Base-by-base conservation (phyloP, 257 asterid genomes). In the Galeopsis tetrahit region DNA sequence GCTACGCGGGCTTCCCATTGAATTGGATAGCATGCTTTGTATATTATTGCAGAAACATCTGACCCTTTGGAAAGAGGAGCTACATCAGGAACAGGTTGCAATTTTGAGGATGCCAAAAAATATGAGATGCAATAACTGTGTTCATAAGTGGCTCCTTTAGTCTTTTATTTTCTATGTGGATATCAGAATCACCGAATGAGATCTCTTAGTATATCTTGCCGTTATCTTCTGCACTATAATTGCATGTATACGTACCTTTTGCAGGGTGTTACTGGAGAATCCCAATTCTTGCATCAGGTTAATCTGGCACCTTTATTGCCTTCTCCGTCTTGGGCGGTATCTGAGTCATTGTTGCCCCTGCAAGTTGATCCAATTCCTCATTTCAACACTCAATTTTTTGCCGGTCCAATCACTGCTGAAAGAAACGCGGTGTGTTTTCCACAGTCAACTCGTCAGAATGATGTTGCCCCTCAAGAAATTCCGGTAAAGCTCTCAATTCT, bases 1-100 rank as follows among this genome's bases (percentile, higher is more conserved):
- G 70, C 89, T 82, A 51, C 66, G 59, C 60, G 80, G 78, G 70
- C 72, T 85, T 52, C 75, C 87, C 14, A 21, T 80, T 40, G 79
- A 77, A 48, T 69, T 82, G 79, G 82, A 75, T 49, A 80, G 77
- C 52, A 66, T 72, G 78, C 83, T 85, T 78, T 55, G 66, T 44
- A 39, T 39, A 48, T 58, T 64, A 10, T 78, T 85, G 63, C 83
- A 72, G 79, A 85, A 77, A 46, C 75, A 72, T 78, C 68, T 46
- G 58, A 62, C 36, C 7, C 78, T 63, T 44, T 82, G 87, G 89
- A 80, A 75, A 73, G 73, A 62, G 44, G 87, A 82, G 52, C 42
- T 77, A 7, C 61, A 82, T 14, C 79, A 61, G 64, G 82, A 80
- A 39, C 79, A 74, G 82, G 89, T 82, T 38, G 56, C 13, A 4